A percentile compares a stretch with the other conserved stretches of the same genome.
Conservation (phyloP, 2,329 filamentous ascomycete species). For the Cytospora piceae region DNA sequence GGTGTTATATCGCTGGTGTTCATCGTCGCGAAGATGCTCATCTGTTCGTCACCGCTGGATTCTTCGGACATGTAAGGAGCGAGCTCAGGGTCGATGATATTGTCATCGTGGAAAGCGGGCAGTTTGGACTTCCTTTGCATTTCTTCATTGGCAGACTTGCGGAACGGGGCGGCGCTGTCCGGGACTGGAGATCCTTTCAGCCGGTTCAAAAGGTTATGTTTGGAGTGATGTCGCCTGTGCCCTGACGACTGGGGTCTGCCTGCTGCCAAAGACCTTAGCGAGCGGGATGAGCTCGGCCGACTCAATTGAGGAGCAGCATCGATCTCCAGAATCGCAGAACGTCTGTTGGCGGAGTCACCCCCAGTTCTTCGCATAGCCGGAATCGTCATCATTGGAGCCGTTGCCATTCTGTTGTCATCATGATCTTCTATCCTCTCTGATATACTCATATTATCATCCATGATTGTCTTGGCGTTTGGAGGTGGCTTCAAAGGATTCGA, state of each 20-base stretch:
- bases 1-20: conserved; percentile 67
- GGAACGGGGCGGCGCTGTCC: conserved; percentile 88
- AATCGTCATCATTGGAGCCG: conserved; percentile 74
- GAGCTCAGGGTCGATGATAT: conserved; percentile 95
- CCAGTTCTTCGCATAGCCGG: conserved; percentile 67
- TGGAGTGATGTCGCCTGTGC: conserved; percentile 86
- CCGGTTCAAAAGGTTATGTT: conserved; percentile 79
- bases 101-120: conserved; percentile 96
- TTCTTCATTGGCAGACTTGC: conserved; percentile 71
- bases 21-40: conserved; percentile 79
- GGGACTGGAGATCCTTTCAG: conserved; percentile 63
- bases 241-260: conserved; percentile 75
- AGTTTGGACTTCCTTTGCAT: conserved; percentile 67
- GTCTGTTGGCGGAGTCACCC: conserved; percentile 71
- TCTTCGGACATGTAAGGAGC: conserved; percentile 96
- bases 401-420: conserved; percentile 57
- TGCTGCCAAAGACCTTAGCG: conserved; percentile 72
- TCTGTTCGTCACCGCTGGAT: conserved; percentile 90
- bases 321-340: conserved; percentile 88
- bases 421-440: conserved; percentile 47
- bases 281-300: conserved; percentile 92
- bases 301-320: conserved; percentile 70
- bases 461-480: conserved; percentile 40
- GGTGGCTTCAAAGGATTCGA: conserved; percentile 52
- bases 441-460: conserved; percentile 43